A percentile compares a stretch with the other conserved stretches of the same genome.
phyloP scores from a whole-genome alignment of 805 yeast genomes.

The Naumovozyma castellii region DNA sequence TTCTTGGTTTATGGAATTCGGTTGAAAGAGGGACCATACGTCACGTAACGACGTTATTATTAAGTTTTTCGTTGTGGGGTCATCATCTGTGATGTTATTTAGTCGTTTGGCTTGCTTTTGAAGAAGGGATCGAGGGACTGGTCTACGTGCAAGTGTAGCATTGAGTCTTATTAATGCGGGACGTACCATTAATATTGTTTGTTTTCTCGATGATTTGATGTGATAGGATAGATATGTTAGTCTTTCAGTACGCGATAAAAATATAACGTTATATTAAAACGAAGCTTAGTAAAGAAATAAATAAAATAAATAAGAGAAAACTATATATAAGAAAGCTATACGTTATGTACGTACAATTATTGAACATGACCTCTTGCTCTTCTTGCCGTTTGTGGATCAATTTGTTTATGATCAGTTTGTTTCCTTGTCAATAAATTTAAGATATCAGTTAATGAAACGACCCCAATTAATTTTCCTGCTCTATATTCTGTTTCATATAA shows the following conservation, averaged over 20 bases:
- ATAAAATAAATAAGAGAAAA: too few species aligned
- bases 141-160: not conserved
- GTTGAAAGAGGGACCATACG: constrained; percentile 19
- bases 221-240: too few species aligned
- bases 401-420: constrained; percentile 49
- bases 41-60: constrained; percentile 18
- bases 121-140: constrained; percentile 14
- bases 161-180: not conserved
- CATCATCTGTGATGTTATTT: constrained; percentile 3
- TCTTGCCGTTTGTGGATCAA: constrained; percentile 82
- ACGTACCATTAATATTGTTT: not conserved
- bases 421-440: constrained; percentile 66
- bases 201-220: too few species aligned
- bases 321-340: not conserved
- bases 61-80: constrained; percentile 3
- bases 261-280: too few species aligned
- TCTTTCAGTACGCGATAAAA: too few species aligned
- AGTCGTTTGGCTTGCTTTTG: constrained; percentile 16
- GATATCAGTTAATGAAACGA: constrained; percentile 82
- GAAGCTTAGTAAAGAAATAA: too few species aligned
- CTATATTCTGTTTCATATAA: constrained; percentile 37
- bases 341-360: not conserved
- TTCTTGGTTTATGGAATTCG: constrained; percentile 17
- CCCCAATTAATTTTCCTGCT: constrained; percentile 80
- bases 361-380: constrained; percentile 62